Conservation (phyloP, 2,329 filamentous ascomycete genomes). For the Trichoderma simmonsii region DNA sequence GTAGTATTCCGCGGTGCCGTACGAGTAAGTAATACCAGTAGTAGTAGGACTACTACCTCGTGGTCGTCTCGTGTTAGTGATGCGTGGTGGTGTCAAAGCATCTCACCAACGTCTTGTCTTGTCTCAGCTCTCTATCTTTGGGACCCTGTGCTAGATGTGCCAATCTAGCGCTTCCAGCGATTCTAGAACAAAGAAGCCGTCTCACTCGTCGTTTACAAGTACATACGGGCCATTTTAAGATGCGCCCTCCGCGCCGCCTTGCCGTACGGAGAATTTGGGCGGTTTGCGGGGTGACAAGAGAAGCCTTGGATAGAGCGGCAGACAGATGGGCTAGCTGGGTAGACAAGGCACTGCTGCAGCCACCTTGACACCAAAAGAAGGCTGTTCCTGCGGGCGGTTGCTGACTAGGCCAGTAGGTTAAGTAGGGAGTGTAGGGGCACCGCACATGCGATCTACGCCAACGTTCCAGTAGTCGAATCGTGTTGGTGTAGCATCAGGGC, state of each 20-base stretch:
- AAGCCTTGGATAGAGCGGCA: conserved; percentile 1
- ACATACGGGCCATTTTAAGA: not conserved
- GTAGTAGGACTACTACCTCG: not conserved
- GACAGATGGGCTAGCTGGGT: not conserved
- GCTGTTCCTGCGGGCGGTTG: conserved; percentile 13
- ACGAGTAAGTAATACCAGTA: not conserved
- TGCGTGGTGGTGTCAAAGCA: not conserved
- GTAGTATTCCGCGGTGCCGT: not conserved
- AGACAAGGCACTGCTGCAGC: conserved; percentile 10
- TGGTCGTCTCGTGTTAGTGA: not conserved
- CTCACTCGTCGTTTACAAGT: conserved; percentile 1
- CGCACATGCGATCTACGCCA: not conserved
- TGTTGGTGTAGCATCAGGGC: not conserved
- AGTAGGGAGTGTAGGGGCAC: not conserved
- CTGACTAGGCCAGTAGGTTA: not conserved
- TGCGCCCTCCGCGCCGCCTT: conserved; percentile 8
- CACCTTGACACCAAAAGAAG: not conserved
- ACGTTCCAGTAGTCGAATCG: not conserved
- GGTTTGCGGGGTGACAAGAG: conserved; percentile 8
- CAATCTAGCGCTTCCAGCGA: not conserved
- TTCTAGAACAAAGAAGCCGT: conserved; percentile 6
- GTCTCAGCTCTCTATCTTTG: not conserved
- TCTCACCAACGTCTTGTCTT: not conserved
- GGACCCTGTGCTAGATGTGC: not conserved
- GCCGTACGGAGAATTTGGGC: conserved; percentile 9